These are phyloP conservation scores for Spiraea crenata DNA, from an alignment of 331 rosid species.

Conservation along the genomic window DNA sequence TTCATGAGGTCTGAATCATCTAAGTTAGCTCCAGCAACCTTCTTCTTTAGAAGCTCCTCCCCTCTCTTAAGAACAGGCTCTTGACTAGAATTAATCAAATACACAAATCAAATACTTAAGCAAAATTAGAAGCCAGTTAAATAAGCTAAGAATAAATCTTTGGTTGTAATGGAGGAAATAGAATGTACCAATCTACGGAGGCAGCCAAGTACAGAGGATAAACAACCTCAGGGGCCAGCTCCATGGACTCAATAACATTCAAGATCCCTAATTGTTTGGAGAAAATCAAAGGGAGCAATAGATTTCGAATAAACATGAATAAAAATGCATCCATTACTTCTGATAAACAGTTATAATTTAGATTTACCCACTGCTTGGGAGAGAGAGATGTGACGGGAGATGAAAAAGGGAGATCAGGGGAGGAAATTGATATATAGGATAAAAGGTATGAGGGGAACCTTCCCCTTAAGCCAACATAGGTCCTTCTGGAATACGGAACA, in stretches of 20 bases:
- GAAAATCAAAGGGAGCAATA: conserved; percentile 28
- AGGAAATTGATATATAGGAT: no score
- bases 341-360: no score
- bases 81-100: conserved; percentile 66
- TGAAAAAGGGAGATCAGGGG: no score
- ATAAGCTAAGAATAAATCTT: conserved; percentile 2
- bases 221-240: conserved; percentile 76
- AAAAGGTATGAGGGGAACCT: background rate
- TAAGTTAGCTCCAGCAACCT: conserved; percentile 71
- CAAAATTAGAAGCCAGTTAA: conserved; percentile 6
- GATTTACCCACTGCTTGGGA: no score
- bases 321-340: background rate
- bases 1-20: conserved; percentile 73
- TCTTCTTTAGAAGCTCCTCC: conserved; percentile 95
- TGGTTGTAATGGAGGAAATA: conserved; percentile 19
- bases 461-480: background rate
- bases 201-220: conserved; percentile 78
- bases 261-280: conserved; percentile 84
- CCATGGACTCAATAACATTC: conserved; percentile 78
- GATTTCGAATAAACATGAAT: background rate
- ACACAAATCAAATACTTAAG: conserved; percentile 31
- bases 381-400: no score
- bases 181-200: conserved; percentile 68
- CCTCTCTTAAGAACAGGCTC: conserved; percentile 88
- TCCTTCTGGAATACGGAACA: background rate